These are phyloP conservation scores for Saccharomyces paradoxus DNA, from an alignment of 805 yeast species.

Conservation along the genomic window DNA sequence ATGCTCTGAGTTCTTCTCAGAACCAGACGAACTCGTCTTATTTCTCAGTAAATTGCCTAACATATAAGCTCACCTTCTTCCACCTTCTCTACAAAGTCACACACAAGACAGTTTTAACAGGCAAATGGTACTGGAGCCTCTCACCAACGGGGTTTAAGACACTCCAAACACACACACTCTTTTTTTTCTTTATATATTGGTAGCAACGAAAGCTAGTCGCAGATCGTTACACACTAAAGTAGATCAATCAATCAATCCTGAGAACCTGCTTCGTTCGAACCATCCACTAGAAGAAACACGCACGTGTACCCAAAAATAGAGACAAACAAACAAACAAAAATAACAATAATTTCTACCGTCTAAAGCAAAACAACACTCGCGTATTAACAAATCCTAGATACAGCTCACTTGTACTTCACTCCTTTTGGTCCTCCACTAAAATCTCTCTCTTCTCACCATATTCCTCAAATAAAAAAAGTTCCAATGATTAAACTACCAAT, in stretches of 20 bases:
- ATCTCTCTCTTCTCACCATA: neutral
- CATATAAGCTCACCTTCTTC: slow-evolving; percentile 2
- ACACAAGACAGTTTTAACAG: neutral
- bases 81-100: neutral
- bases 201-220: neutral
- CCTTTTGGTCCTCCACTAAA: neutral
- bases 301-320: neutral
- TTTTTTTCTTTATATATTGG: neutral
- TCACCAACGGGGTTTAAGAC: neutral
- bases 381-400: neutral
- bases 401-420: neutral
- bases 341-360: neutral
- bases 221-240: neutral
- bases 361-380: neutral
- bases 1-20: neutral
- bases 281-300: neutral
- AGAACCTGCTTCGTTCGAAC: neutral
- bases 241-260: neutral
- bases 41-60: slow-evolving; percentile 8
- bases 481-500: neutral
- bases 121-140: neutral
- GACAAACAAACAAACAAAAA: neutral
- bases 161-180: neutral
- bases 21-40: neutral
- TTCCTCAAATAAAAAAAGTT: neutral